phyloP scores from a whole-genome alignment of 768 basidiomycete genomes.

The Phylloporus arenicola region DNA sequence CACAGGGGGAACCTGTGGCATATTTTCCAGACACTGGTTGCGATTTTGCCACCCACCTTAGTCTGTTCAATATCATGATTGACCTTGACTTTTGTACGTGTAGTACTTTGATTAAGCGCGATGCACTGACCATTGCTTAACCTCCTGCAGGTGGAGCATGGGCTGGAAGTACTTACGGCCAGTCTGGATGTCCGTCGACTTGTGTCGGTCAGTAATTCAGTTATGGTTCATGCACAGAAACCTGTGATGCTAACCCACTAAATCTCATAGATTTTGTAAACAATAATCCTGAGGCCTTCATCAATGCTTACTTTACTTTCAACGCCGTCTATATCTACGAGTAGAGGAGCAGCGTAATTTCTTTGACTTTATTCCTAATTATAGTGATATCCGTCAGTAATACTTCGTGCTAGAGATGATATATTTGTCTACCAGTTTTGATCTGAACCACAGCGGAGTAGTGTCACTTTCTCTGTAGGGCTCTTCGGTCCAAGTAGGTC shows the following conservation, averaged over 20 bases:
- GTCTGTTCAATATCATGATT: constrained; percentile 58
- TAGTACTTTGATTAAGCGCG: neutral
- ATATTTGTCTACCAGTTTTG: neutral
- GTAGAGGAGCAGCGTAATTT: constrained; percentile 2
- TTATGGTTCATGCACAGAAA: neutral
- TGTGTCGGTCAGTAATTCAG: constrained; percentile 19
- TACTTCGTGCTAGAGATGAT: neutral
- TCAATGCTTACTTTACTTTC: constrained; percentile 39
- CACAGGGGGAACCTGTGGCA: neutral
- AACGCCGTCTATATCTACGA: constrained; percentile 34
- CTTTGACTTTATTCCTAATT: neutral
- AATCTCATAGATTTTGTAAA: constrained; percentile 28
- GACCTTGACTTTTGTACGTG: constrained; percentile 36
- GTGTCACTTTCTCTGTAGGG: no score
- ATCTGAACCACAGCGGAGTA: no score
- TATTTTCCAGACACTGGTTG: constrained; percentile 53
- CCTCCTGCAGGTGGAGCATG: constrained; percentile 21
- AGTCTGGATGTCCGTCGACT: constrained; percentile 25
- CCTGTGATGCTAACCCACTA: neutral
- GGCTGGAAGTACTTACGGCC: constrained; percentile 22
- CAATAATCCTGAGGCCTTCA: constrained; percentile 35
- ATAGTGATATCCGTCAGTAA: neutral
- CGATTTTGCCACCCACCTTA: constrained; percentile 49
- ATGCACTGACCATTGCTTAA: neutral
- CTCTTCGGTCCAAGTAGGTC: no score